phyloP scores from a whole-genome alignment of 2,329 filamentous ascomycete genomes.

The Amylocarpus encephaloides region DNA sequence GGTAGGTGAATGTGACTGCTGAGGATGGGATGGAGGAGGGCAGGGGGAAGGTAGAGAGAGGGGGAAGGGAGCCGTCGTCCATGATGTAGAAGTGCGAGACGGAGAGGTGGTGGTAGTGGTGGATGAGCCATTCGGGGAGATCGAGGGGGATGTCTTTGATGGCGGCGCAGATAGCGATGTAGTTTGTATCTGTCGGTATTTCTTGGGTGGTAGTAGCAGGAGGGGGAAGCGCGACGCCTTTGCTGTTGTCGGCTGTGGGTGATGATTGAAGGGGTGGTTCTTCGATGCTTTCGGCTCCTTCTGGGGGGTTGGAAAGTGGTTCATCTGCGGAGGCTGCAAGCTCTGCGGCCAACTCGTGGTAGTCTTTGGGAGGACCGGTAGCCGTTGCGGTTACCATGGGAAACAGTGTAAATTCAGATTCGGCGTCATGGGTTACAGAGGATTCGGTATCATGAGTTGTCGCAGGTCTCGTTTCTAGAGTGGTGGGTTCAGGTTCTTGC shows the following conservation, averaged over 20 bases:
- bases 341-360: too few relatives aligned
- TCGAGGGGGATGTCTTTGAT: slow-evolving; percentile 22
- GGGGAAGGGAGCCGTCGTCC: slow-evolving; percentile 25
- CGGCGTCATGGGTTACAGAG: not conserved
- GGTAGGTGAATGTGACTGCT: slow-evolving; percentile 21
- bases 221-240: not conserved
- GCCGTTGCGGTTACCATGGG: too few relatives aligned
- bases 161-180: slow-evolving; percentile 26
- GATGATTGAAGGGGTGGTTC: too few relatives aligned
- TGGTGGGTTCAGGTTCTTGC: not conserved
- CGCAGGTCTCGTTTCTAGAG: not conserved
- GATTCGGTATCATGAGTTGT: not conserved
- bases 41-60: slow-evolving; percentile 12
- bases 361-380: too few relatives aligned
- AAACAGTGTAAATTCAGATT: too few relatives aligned
- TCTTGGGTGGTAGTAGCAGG: not conserved
- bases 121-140: slow-evolving; percentile 25
- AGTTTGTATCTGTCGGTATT: slow-evolving; percentile 4
- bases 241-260: not conserved
- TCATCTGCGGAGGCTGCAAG: too few relatives aligned
- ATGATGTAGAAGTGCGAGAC: slow-evolving; percentile 28
- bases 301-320: not conserved
- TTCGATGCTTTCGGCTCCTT: too few relatives aligned
- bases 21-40: slow-evolving; percentile 18
- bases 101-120: slow-evolving; percentile 27